Base-by-base conservation (phyloP, 768 basidiomycete genomes). In the Phylloporus sp. region DNA sequence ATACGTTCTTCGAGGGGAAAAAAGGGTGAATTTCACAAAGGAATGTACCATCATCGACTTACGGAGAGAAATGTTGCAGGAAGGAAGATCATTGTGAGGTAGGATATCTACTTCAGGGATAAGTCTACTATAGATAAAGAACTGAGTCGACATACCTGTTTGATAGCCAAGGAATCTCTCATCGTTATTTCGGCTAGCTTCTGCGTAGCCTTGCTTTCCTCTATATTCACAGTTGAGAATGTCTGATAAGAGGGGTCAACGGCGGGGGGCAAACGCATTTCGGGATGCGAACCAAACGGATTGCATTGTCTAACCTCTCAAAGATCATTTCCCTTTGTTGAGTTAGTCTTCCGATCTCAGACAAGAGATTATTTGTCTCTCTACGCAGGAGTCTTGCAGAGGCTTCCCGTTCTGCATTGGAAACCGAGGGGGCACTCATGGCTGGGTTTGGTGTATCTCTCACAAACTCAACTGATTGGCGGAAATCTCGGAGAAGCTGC, bases 61-160 rank as follows among this genome's bases (percentile, higher is more conserved):
- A 68, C 67, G n/a, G 68, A 47, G 2, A 69, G 13, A 29, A 79
- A 80, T 11, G 73, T 70, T 9, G 77, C 76, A 2, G 82, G 81
- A 18, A 84, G 70, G 62, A 81, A 85, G 26, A 79, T 51, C 78
- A 80, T 79, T 0, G 81, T 77, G 7, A 85, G 61, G 49, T 80
- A 81, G 0, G 76, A 69, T 26, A 84, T 73, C 61, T 81, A 32
- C 75, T 51, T 8, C 24, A 28, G 15, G 10, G n/a, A 11, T 65
- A 12, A 62, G 38, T 26, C 4, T 6, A 31, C 20, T 18, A 10
- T 23, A 24, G 20, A 26, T 10, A 41, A 28, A 32, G 31, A 39
- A 39, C 1, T 26, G 22, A 26, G 31, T 16, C 5, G 8, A 15
- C 56, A 15, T 26, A 63, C 64, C 59, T 58, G 66, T 41, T 71